phyloP scores from a whole-genome alignment of 2,329 filamentous ascomycete species.

The Sclerotinia nivalis region DNA sequence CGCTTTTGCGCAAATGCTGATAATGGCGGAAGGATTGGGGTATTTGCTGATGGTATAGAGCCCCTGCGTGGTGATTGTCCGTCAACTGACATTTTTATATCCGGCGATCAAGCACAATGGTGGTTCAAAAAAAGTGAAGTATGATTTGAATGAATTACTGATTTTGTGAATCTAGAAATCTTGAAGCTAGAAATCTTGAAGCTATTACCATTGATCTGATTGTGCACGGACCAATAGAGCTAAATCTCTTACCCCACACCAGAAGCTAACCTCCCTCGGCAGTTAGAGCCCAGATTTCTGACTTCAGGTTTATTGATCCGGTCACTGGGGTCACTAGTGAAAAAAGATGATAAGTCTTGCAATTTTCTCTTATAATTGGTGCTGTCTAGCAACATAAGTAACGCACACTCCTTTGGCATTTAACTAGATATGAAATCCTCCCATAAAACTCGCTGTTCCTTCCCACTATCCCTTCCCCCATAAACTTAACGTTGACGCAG shows the following conservation, averaged over 20 bases:
- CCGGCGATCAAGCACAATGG: not conserved
- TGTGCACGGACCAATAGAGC: not conserved
- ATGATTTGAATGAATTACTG: conserved; percentile 9
- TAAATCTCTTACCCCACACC: not conserved
- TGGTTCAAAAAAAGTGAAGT: not conserved
- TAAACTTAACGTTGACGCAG: not conserved
- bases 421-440: not conserved
- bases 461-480: not conserved
- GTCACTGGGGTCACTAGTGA: too few relatives aligned
- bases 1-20: conserved; percentile 64
- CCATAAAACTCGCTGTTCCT: not conserved
- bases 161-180: conserved; percentile 3
- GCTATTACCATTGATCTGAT: not conserved
- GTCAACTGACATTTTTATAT: conserved; percentile 21
- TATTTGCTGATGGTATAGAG: conserved; percentile 33
- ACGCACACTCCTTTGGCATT: not conserved
- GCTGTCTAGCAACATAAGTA: not conserved
- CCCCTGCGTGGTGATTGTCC: conserved; percentile 20
- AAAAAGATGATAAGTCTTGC: too few relatives aligned
- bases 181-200: conserved; percentile 14
- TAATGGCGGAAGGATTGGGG: conserved; percentile 42
- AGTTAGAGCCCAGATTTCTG: too few relatives aligned
- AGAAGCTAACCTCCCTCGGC: too few relatives aligned
- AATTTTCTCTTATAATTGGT: not conserved
- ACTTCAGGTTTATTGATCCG: too few relatives aligned